These are phyloP conservation scores for Nannizzia gypsea DNA, from an alignment of 2,329 filamentous ascomycete species.

Conservation along the genomic window DNA sequence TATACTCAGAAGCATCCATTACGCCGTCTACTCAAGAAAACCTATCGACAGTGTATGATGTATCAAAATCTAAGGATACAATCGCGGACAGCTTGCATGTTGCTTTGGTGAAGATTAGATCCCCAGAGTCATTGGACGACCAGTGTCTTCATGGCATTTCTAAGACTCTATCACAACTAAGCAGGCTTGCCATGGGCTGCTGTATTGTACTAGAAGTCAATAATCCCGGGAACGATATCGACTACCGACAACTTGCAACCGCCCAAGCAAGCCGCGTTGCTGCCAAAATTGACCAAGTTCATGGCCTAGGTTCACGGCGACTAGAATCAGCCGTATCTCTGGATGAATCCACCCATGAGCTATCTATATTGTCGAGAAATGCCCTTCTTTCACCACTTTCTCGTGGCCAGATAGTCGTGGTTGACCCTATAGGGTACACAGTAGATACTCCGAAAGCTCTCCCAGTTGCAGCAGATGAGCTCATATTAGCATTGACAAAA, in stretches of 20 bases:
- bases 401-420: constrained; percentile 57
- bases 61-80: constrained; percentile 25
- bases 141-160: constrained; percentile 61
- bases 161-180: constrained; percentile 71
- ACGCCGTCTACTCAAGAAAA: neutral
- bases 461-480: constrained; percentile 46
- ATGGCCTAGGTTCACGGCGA: constrained; percentile 55
- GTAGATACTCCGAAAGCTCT: constrained; percentile 38
- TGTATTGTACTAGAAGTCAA: constrained; percentile 63
- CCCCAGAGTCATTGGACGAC: constrained; percentile 59
- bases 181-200: constrained; percentile 67
- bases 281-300: constrained; percentile 60
- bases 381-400: constrained; percentile 54
- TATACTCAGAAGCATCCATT: neutral
- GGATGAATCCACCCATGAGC: constrained; percentile 25
- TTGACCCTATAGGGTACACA: constrained; percentile 54
- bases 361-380: constrained; percentile 32
- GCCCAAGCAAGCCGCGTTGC: constrained; percentile 62
- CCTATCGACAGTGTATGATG: constrained; percentile 15
- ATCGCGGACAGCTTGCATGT: constrained; percentile 52
- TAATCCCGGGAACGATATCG: constrained; percentile 14
- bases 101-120: constrained; percentile 73
- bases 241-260: constrained; percentile 38
- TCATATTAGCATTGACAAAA: constrained; percentile 63
- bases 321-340: constrained; percentile 47